These are phyloP conservation scores for Umbilicus rupestris DNA, from an alignment of 164 flowering plant species.

Conservation along the genomic window DNA sequence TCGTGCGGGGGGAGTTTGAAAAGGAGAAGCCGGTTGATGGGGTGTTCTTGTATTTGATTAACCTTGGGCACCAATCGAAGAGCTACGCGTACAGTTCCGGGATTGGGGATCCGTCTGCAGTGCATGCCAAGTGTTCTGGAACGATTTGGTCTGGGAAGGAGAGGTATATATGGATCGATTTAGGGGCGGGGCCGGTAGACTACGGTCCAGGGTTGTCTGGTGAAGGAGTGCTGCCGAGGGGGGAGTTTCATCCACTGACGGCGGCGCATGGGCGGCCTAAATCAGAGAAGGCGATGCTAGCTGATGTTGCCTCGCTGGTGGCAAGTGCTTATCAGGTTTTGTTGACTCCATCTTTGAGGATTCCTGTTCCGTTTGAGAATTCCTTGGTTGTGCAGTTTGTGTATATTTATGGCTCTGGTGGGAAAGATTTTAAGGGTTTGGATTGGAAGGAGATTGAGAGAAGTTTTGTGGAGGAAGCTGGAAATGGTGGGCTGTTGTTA, in stretches of 20 bases:
- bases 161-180: constrained; percentile 81
- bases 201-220: constrained; percentile 90
- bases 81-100: constrained; percentile 56
- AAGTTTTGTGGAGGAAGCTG: constrained; percentile 65
- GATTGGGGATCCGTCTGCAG: constrained; percentile 48
- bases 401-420: constrained; percentile 46
- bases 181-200: constrained; percentile 87
- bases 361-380: constrained; percentile 70
- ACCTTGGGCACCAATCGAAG: constrained; percentile 41
- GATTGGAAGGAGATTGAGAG: constrained; percentile 70
- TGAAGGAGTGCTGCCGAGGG: constrained; percentile 73
- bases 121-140: constrained; percentile 53
- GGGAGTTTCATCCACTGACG: constrained; percentile 85
- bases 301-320: constrained; percentile 74
- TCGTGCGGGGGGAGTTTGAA: constrained; percentile 46
- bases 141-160: constrained; percentile 72
- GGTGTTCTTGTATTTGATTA: constrained; percentile 50
- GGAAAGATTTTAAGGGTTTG: constrained; percentile 45
- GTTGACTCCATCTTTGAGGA: constrained; percentile 79
- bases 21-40: constrained; percentile 41
- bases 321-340: constrained; percentile 89
- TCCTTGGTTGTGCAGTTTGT: constrained; percentile 65
- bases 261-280: constrained; percentile 70
- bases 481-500: constrained; percentile 51
- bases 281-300: constrained; percentile 61